Percentiles rank a stretch among this genome's conserved stretches.
Conservation (phyloP, 2,329 filamentous ascomycete species). For the Orbilia oligospora region DNA sequence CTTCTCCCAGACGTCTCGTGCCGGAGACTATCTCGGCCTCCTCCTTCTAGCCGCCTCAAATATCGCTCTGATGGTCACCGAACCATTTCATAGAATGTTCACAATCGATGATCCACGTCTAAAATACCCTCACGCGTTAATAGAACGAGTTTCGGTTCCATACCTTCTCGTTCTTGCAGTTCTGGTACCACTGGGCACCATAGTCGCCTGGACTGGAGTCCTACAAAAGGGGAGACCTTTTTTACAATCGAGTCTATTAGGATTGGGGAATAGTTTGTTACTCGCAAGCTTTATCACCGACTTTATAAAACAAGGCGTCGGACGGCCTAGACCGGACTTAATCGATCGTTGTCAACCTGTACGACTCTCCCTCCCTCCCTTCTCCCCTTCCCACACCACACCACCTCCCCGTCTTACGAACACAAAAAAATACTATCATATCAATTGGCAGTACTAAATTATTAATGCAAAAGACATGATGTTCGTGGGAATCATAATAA, state of each 20-base stretch:
- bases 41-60: conserved; percentile 71
- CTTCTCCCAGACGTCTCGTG: conserved; percentile 79
- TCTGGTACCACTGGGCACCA: conserved; percentile 63
- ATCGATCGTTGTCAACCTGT: conserved; percentile 86
- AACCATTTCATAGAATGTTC: conserved; percentile 96
- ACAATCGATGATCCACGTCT: conserved; percentile 86
- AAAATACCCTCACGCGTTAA: conserved; percentile 85
- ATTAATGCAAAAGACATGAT: conserved; percentile 17
- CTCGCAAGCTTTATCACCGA: conserved; percentile 89
- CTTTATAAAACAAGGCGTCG: conserved; percentile 80
- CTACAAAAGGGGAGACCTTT: conserved; percentile 41
- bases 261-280: conserved; percentile 81
- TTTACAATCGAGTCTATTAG: conserved; percentile 86
- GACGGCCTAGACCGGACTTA: conserved; percentile 83
- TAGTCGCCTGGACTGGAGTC: conserved; percentile 36
- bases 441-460: conserved; percentile 1
- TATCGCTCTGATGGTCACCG: conserved; percentile 70
- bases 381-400: neutral
- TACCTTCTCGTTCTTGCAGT: conserved; percentile 82
- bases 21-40: conserved; percentile 88
- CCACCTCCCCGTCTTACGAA: neutral
- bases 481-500: conserved; percentile 39
- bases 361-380: conserved; percentile 29
- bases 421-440: neutral
- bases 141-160: conserved; percentile 84